Evolutionary conservation across 495 filamentous ascomycete species (phyloP).

Genomic region (Aspergillus affinis): DNA sequence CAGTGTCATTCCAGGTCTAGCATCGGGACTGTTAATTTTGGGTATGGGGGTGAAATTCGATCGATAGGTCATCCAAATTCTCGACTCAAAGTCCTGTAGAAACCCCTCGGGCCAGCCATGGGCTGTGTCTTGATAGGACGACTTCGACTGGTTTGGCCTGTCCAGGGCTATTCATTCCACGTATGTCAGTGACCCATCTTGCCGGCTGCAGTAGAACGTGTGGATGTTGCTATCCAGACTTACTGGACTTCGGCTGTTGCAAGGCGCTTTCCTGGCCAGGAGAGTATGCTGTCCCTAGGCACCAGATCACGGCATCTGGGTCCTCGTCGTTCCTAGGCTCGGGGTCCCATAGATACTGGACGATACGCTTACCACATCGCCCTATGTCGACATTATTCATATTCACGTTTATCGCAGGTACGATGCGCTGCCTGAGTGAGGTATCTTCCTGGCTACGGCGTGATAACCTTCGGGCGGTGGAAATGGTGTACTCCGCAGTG

Average conservation of each 20-base stretch:
- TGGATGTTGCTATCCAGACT: constrained; percentile 5
- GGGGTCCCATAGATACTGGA: constrained; percentile 95
- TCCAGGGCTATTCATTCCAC: neutral
- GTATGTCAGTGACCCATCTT: neutral
- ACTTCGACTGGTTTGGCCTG: constrained; percentile 6
- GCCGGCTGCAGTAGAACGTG: neutral
- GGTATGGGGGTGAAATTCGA: constrained; percentile 82
- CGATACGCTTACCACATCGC: constrained; percentile 76
- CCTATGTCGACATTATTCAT: constrained; percentile 65
- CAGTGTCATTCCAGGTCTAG: constrained; percentile 74
- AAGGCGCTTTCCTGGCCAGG: neutral
- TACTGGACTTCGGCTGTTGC: neutral
- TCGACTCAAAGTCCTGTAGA: constrained; percentile 88
- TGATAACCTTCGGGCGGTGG: neutral
- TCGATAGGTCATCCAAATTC: constrained; percentile 96
- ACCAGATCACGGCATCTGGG: constrained; percentile 76
- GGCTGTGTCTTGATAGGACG: constrained; percentile 23
- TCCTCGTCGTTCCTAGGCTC: constrained; percentile 80
- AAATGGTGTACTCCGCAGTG: neutral
- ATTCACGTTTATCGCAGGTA: constrained; percentile 10
- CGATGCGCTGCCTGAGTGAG: neutral
- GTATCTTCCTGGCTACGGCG: neutral
- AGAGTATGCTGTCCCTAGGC: constrained; percentile 74
- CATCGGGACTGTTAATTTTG: constrained; percentile 69
- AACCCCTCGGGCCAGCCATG: constrained; percentile 84